A percentile compares a stretch with the other conserved stretches of the same genome.
Evolutionary conservation across 805 yeast genomes (phyloP).

Genomic region (Starmerella ratchasimensis): DNA sequence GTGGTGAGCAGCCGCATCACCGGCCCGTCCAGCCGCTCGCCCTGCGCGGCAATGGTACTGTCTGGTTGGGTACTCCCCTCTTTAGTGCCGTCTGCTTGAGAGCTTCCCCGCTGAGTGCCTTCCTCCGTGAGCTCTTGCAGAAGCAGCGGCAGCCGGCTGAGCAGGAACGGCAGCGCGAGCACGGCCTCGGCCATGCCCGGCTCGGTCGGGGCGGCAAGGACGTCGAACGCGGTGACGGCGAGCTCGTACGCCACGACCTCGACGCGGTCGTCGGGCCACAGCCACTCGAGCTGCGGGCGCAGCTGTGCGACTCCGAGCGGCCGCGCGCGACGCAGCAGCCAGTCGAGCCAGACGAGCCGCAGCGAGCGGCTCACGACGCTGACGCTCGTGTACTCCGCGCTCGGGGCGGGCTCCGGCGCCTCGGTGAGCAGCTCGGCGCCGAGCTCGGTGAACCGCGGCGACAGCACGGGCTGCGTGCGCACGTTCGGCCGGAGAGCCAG

Average conservation of each 20-base stretch:
- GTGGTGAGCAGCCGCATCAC: slow-evolving; percentile 19
- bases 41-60: slow-evolving; percentile 22
- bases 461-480: not conserved
- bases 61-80: slow-evolving; percentile 19
- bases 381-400: not conserved
- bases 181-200: not conserved
- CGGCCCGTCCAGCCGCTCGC: slow-evolving; percentile 27
- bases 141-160: slow-evolving; percentile 36
- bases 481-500: not conserved
- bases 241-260: slow-evolving; percentile 28
- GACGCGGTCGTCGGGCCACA: slow-evolving; percentile 22
- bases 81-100: not conserved
- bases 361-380: slow-evolving; percentile 10
- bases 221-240: slow-evolving; percentile 33
- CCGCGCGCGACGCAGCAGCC: slow-evolving; percentile 15
- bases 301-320: slow-evolving; percentile 3
- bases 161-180: slow-evolving; percentile 26
- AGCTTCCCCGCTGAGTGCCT: slow-evolving; percentile 12
- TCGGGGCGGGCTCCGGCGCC: not conserved
- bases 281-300: slow-evolving; percentile 14
- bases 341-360: slow-evolving; percentile 21
- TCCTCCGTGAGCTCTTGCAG: slow-evolving; percentile 27
- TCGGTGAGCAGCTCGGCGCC: not conserved
- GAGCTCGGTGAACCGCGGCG: not conserved
- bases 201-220: slow-evolving; percentile 8